Base-by-base conservation (phyloP, 2,329 filamentous ascomycete species). In the Aspergillus japonicus region DNA sequence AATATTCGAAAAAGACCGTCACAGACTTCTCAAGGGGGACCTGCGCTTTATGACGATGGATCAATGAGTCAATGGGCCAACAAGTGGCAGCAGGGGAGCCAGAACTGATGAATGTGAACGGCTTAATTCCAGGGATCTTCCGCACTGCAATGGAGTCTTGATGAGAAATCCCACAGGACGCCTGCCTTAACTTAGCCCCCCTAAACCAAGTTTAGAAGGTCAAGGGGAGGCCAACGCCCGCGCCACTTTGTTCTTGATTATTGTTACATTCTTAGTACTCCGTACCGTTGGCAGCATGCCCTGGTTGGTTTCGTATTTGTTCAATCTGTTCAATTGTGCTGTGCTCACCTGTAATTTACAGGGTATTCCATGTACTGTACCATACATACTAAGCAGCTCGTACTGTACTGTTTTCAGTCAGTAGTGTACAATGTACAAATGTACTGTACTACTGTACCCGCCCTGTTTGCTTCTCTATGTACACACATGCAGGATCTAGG, bases 71-170 rank as follows among this genome's bases (percentile, higher is more conserved):
- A 44, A 26, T 52, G n/a, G 42, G 33, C 10, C 33, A 26, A 16
- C 14, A 47, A 35, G 23, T 26, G 33, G 50, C 31, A 52, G 33
- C 14, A 31, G 24, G 16, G 23, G 31, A 16, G 19, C 39, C 16
- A 8, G 31, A 54, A n/a, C 47, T 54, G 33, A 48, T 53, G 39
- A 14, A 54, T 24, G 57, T 54, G 51, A 61, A 64, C 56, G 56
- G 60, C 24, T 47, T 61, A 57, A 50, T 31, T 58, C 68, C 62
- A 70, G 60, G 63, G 63, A 67, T 66, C 61, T 61, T 59, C 58
- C 54, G 53, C 39, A 42, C 5, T 3, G 16, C 16, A 16, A 42
- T 14, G 16, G 16, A 42, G 39, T 42, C 39, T 16, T n/a, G 16
- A 58, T 57, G 51, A 57, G 39, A 61, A 53, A 23, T 55, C 47